Conservation (phyloP, 2,329 filamentous ascomycete genomes). For the Stachybotrys elegans region DNA sequence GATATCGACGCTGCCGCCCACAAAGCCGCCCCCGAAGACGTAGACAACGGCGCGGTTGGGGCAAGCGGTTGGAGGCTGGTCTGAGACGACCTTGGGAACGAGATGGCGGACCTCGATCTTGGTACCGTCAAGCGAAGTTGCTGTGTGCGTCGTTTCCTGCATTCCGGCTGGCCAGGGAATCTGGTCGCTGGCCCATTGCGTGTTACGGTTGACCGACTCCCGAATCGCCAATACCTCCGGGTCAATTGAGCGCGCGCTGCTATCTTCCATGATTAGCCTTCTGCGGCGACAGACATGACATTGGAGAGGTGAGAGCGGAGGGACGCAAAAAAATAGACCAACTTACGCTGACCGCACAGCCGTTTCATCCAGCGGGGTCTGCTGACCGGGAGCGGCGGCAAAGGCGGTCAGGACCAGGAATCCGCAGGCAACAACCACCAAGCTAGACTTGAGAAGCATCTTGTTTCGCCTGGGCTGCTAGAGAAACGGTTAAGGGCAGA, state of each 20-base stretch:
- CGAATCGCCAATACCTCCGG: neutral
- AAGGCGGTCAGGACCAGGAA: no score
- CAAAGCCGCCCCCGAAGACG: neutral
- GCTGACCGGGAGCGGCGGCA: no score
- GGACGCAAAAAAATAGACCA: no score
- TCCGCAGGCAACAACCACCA: no score
- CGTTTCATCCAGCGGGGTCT: no score
- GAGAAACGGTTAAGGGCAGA: no score
- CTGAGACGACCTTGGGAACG: neutral
- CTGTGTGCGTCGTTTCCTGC: neutral
- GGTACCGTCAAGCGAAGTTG: neutral
- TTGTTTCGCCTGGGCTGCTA: no score
- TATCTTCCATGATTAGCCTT: no score
- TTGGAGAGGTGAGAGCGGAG: no score
- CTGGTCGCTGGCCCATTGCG: conserved; percentile 1
- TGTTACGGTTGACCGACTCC: conserved; percentile 1
- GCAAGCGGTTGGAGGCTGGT: neutral
- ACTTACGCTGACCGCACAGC: no score
- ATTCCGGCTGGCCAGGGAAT: neutral
- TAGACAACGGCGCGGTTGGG: neutral
- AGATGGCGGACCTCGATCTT: neutral
- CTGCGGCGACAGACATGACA: no score
- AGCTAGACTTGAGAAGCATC: no score
- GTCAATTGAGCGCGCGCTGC: neutral
- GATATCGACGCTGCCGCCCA: conserved; percentile 1